These are phyloP conservation scores for Rosa chinensis DNA, from an alignment of 306 rosid species.

Conservation along the genomic window DNA sequence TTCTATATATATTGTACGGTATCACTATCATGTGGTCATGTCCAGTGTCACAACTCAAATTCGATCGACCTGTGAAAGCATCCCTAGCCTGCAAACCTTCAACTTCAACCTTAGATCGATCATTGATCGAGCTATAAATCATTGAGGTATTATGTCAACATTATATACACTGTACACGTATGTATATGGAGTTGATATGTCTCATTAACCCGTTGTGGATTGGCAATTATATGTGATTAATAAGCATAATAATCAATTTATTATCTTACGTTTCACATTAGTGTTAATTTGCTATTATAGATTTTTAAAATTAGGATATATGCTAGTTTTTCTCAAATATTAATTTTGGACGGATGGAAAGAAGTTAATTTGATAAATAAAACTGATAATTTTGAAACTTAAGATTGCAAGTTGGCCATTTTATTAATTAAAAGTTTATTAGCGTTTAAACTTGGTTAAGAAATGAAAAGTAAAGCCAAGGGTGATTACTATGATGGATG, in stretches of 20 bases:
- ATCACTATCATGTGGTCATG: conserved; percentile 43
- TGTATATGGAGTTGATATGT: not conserved
- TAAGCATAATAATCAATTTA: too few species aligned
- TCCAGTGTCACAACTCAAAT: conserved; percentile 29
- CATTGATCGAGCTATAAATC: not conserved
- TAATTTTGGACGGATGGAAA: not conserved
- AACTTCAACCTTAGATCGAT: not conserved
- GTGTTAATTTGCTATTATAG: too few species aligned
- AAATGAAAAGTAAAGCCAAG: not conserved
- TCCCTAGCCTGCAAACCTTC: conserved; percentile 24
- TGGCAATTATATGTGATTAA: too few species aligned
- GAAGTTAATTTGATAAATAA: too few species aligned
- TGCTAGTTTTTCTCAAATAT: too few species aligned
- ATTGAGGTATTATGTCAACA: not conserved
- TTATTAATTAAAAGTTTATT: not conserved
- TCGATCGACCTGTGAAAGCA: conserved; percentile 22
- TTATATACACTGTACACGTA: not conserved
- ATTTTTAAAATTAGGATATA: too few species aligned
- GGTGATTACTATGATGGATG: not conserved
- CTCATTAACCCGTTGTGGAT: not conserved
- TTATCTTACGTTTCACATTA: too few species aligned
- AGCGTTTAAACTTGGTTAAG: not conserved
- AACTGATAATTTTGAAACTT: too few species aligned
- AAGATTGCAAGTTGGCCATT: not conserved
- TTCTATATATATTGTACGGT: not conserved